Evolutionary conservation across 257 asterid species (phyloP).

Genomic region (Solanum virginianum): DNA sequence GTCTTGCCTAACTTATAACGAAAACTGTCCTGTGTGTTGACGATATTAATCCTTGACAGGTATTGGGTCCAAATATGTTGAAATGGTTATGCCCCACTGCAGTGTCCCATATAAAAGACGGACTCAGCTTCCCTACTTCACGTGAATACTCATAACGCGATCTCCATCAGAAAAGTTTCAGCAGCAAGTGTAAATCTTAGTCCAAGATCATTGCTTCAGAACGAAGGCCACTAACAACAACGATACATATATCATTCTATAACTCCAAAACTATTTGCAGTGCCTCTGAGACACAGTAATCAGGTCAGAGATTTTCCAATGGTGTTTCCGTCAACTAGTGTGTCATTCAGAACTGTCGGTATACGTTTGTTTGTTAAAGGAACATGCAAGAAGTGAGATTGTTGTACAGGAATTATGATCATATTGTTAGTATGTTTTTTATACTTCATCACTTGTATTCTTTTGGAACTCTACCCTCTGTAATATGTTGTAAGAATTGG

Average conservation of each 20-base stretch:
- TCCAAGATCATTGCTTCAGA: neutral
- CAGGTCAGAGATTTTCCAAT: neutral
- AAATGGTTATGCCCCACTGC: constrained; percentile 86
- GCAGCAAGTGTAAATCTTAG: neutral
- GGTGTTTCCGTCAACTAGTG: neutral
- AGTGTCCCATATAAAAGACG: constrained; percentile 64
- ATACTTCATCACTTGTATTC: neutral
- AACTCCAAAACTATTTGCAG: neutral
- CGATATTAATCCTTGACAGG: constrained; percentile 20
- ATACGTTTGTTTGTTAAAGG: neutral
- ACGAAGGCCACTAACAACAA: neutral
- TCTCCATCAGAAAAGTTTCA: neutral
- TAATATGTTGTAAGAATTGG: neutral
- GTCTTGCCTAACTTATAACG: neutral
- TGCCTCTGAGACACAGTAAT: neutral
- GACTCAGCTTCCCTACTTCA: constrained; percentile 54
- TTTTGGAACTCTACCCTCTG: neutral
- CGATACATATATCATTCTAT: neutral
- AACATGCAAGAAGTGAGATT: neutral
- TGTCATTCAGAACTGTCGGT: neutral
- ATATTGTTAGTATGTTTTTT: neutral
- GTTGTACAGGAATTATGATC: neutral
- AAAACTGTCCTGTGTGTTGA: neutral
- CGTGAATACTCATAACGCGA: constrained; percentile 5
- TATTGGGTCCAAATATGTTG: constrained; percentile 69